Base-by-base conservation (phyloP, 257 asterid genomes). In the Solanum lycopersicoides region DNA sequence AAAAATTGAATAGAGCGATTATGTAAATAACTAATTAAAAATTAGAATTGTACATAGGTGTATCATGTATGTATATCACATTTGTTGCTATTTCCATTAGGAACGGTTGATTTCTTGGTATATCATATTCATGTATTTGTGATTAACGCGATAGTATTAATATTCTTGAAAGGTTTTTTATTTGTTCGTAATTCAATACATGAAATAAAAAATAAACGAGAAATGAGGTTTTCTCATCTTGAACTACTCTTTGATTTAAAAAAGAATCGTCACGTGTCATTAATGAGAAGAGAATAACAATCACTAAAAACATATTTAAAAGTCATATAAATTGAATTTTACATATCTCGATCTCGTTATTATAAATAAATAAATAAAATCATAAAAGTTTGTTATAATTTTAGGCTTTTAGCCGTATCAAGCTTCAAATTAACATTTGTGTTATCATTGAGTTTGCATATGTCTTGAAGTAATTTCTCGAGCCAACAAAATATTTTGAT, bases 311-410 rank as follows among this genome's bases (percentile, higher is more conserved):
- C 2, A 9, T 0, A 59, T 3, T 30, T 9, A 2, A 60, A 60
- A 0, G 0, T 60, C 0, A 59, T 60, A 0, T 21, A 10, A 12
- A 9, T 2, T 21, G 9, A 4, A 9, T 9, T 9, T 60, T 60
- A 60, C 68, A 60, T 0, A 20, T 1, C 68, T 9, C 6, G 10
- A 21, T 21, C 3, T 3, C 6, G 13, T 21, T 30, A 2, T 60
- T 2, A 23, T 9, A 10, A 60, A 4, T 21, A 60, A 13, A 60
- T 60, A 9, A 3, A 23, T 4, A 60, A 60, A 10, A 23, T 23
- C 1, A 23, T 60, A 10, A 60, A 50, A 23, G 30, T 60, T 5
- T 4, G 30, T 5, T 10, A 60, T 23, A 23, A 4, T 23, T 60
- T 60, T 60, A 23, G 25, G 25, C 2, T 4, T 23, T 60, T 60